Percentiles rank a stretch among this genome's conserved stretches.
Evolutionary conservation across 75 land plant genomes (phyloP).

Genomic region (Picea sitchensis): DNA sequence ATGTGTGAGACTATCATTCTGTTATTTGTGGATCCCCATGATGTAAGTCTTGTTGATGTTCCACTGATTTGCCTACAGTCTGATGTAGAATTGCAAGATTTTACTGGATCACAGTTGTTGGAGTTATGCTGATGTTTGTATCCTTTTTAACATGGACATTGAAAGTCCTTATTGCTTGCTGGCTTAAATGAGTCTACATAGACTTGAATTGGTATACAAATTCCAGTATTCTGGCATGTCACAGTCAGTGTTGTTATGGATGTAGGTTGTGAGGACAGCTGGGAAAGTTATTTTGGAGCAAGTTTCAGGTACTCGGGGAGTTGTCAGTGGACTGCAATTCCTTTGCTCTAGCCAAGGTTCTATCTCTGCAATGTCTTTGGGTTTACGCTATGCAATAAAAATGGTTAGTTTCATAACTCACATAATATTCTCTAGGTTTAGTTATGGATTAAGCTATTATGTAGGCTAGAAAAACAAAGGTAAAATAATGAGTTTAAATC

Average conservation of each 20-base stretch:
- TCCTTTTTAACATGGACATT: not conserved
- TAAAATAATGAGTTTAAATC: too few species aligned
- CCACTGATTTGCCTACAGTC: not conserved
- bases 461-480: too few species aligned
- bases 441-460: not conserved
- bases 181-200: not conserved
- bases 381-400: constrained; percentile 61
- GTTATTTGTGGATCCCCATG: constrained; percentile 61
- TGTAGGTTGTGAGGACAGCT: constrained; percentile 54
- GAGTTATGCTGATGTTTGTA: too few species aligned
- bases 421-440: not conserved
- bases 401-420: constrained; percentile 35
- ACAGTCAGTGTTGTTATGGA: not conserved
- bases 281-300: constrained; percentile 54
- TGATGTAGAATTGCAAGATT: not conserved
- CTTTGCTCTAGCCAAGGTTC: constrained; percentile 58
- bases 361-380: constrained; percentile 42
- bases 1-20: constrained; percentile 83
- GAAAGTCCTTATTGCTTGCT: not conserved
- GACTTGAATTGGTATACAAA: not conserved
- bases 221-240: not conserved
- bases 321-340: constrained; percentile 66
- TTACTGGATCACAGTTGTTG: too few species aligned
- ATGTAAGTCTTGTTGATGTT: constrained; percentile 42
- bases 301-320: constrained; percentile 46